These are phyloP conservation scores for Trichoderma citrinoviride DNA, from an alignment of 2,329 filamentous ascomycete genomes.

Conservation along the genomic window DNA sequence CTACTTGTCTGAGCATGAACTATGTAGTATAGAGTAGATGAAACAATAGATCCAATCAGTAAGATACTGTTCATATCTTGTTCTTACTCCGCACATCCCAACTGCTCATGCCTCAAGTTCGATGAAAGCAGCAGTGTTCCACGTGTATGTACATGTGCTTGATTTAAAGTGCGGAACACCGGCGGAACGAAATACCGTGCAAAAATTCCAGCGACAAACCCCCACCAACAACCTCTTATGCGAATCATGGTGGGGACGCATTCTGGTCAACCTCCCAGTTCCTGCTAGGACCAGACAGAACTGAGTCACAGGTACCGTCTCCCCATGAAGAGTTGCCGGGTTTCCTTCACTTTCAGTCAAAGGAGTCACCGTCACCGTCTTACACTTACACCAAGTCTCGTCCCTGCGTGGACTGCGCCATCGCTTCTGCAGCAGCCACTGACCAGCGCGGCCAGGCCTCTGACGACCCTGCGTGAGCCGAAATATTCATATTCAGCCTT, in stretches of 20 bases:
- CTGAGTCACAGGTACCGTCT: slow-evolving; percentile 18
- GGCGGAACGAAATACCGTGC: slow-evolving; percentile 15
- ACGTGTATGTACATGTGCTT: background rate
- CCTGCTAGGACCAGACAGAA: slow-evolving; percentile 15
- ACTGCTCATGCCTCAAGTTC: too few species aligned
- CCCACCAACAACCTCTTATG: slow-evolving; percentile 14
- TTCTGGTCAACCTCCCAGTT: slow-evolving; percentile 11
- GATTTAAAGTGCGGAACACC: background rate
- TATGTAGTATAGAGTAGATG: too few species aligned
- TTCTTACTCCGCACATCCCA: too few species aligned
- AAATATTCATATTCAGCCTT: background rate
- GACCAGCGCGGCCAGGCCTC: background rate
- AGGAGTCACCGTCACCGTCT: slow-evolving; percentile 8
- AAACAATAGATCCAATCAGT: too few species aligned
- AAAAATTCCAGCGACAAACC: background rate
- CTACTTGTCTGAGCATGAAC: too few species aligned
- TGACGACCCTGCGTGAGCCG: background rate
- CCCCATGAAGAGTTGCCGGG: slow-evolving; percentile 18
- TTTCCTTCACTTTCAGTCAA: slow-evolving; percentile 7
- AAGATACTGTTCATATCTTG: too few species aligned
- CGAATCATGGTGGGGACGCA: slow-evolving; percentile 16
- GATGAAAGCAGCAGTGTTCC: too few species aligned
- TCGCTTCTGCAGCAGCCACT: background rate
- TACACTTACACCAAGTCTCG: background rate
- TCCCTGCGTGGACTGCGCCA: background rate